Evolutionary conservation across 78 protist genomes (phyloP), one percentile per base, ranked within the genome.

Genomic region (Dictyostelium intermedium): DNA sequence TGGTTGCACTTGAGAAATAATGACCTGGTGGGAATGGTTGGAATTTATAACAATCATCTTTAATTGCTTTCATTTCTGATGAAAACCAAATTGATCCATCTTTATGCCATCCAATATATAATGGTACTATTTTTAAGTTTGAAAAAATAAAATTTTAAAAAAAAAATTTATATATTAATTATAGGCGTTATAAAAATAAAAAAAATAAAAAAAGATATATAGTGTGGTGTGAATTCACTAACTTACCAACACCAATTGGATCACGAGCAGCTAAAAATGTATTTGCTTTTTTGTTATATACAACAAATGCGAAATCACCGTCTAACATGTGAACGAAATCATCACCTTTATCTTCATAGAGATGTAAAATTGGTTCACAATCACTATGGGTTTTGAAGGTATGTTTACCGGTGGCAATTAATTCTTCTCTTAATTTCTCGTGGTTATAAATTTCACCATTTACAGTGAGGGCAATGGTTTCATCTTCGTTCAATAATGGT

Each of bases 371-470:
- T 61, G 97, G 97, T 86, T 98, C 99, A 74, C 98, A 98, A 91
- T 98, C 99, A 45, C 95, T 82, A 53, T 78, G 53, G 11, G 98
- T 97, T 34, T 32, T 56, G 79, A 97, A 98, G 35, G 56, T 56
- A 63, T 93, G 86, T 60, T 77, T 86, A 70, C 94, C 94, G 20
- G 70, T 43, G n/a, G 95, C 72, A 16, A 66, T 20, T 11, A 63
- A 72, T 7, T 85, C 63, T 53, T 70, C 91, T 61, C 92, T 60
- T 2, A 93, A 93, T 39, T 34, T 81, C 13, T 32, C 37, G 76
- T 98, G 97, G 97, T 98, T 97, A 97, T 97, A 98, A 91, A 98
- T 98, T 77, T 98, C 99, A 45, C 99, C 99, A 92, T 98, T 98
- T 80, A 95, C 98, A 32, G 89, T 50, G 27, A 97, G 84, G 18